Base-by-base conservation (phyloP, 208 protist genomes). In the Trichomonas vaginalis region DNA sequence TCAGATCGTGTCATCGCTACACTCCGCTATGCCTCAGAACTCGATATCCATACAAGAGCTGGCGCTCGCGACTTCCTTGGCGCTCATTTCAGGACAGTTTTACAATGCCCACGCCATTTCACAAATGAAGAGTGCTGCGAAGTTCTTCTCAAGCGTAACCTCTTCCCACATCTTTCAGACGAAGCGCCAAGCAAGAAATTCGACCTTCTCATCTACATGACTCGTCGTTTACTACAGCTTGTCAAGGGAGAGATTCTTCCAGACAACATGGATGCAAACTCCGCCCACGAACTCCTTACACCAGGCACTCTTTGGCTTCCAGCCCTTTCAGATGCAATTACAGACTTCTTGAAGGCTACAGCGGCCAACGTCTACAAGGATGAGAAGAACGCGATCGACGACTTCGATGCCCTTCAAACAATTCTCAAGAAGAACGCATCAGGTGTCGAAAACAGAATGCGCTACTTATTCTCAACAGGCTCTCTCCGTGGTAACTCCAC, bases 261-360 rank as follows among this genome's bases (percentile, higher is more conserved):
- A 95, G 99, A 99, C 95, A 99, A 98, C 87, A 97, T 98, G 88
- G 99, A 99, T 97, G 97, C 98, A 4, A 98, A 98, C 35, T 97
- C 97, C 51, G 98, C 98, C 96, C 99, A 99, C 86, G 99, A 99
- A 96, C 79, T 99, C 17, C 98, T 99, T 86, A 97, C 98, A 15
- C 98, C 98, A 10, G 99, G 99, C 23, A 98, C 99, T 92, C 95
- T 98, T 14, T 92, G 86, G 86, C 45, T 92, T 32, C 40, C 86
- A 35, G 86, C 35, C 17, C 45, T 92, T 9, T 56, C 45, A 39
- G 86, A 92, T 51, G 86, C 27, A 14, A 92, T 92, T 39, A 51
- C 40, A 23, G 86, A 92, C 86, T 96, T 49, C 21, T 51, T 80
- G 17, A 40, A 87, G 46, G 56, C 37, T 12, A 15, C 70, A 37